A percentile compares a stretch with the other conserved stretches of the same genome.
These are phyloP conservation scores for Sequoia sempervirens DNA, from an alignment of 75 land plant genomes.

Conservation along the genomic window DNA sequence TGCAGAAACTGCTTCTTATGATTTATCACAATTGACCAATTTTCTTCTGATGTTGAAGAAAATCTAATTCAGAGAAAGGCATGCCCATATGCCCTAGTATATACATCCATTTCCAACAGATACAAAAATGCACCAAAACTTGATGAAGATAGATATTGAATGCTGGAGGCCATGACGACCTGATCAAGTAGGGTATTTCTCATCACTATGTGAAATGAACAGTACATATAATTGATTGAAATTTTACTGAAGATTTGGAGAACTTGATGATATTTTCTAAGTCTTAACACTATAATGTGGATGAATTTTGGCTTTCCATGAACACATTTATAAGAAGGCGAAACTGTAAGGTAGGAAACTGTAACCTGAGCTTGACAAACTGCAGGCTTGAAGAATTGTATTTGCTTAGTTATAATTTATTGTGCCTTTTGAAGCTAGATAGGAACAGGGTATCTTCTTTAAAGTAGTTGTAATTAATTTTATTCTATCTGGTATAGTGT, in stretches of 20 bases:
- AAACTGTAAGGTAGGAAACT: background rate
- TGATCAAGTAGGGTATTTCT: background rate
- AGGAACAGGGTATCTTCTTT: too few relatives aligned
- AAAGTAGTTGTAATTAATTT: too few relatives aligned
- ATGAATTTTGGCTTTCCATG: background rate
- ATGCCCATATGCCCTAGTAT: background rate
- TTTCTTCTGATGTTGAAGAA: background rate
- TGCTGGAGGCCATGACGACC: background rate
- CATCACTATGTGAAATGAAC: background rate
- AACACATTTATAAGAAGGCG: background rate
- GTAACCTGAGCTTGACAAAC: constrained; percentile 2
- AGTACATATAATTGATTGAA: background rate
- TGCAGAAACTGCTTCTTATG: background rate
- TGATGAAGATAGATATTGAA: background rate
- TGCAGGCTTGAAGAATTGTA: background rate
- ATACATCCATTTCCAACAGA: background rate
- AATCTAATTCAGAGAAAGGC: background rate
- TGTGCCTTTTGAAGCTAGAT: too few relatives aligned
- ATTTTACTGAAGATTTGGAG: background rate
- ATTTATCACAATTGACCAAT: background rate
- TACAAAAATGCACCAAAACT: background rate
- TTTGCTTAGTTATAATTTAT: background rate
- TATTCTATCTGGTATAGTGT: background rate
- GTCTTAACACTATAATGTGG: background rate
- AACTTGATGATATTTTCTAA: background rate